Conservation (phyloP, 768 basidiomycete genomes). For the Exsudoporus frostii region DNA sequence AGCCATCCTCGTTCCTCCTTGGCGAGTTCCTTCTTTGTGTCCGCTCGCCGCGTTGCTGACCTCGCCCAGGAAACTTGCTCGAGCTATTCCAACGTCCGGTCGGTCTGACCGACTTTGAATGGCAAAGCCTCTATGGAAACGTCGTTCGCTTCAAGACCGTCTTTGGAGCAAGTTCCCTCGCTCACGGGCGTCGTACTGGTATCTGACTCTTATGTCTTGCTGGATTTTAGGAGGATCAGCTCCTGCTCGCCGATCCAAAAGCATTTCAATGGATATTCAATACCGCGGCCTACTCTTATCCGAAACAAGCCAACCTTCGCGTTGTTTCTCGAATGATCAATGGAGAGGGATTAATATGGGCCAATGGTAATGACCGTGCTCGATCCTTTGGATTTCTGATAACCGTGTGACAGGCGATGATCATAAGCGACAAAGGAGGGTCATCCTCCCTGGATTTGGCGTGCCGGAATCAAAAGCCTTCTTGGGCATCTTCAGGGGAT, state of each 20-base stretch:
- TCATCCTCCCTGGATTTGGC: conserved; percentile 57
- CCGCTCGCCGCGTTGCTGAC: conserved; percentile 20
- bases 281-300: conserved; percentile 42
- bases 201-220: conserved; percentile 6
- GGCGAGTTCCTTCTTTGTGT: conserved; percentile 4
- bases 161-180: conserved; percentile 21
- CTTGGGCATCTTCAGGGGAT: conserved; percentile 45
- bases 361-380: conserved; percentile 33
- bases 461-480: conserved; percentile 49
- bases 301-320: conserved; percentile 33
- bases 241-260: conserved; percentile 48
- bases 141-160: conserved; percentile 28
- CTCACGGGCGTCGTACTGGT: neutral
- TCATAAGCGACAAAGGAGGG: conserved; percentile 52
- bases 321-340: conserved; percentile 11
- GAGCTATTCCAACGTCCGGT: conserved; percentile 28
- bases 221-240: conserved; percentile 38
- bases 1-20: conserved; percentile 21
- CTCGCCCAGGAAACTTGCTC: conserved; percentile 24
- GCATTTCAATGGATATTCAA: conserved; percentile 40
- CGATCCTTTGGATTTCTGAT: conserved; percentile 8
- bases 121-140: conserved; percentile 30
- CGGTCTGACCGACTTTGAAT: conserved; percentile 28
- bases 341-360: conserved; percentile 39
- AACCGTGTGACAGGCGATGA: conserved; percentile 30